Percentiles rank a stretch among this genome's conserved stretches.
Evolutionary conservation across 345 rosid genomes (phyloP).

Genomic region (Eucalyptus erythrocorys): DNA sequence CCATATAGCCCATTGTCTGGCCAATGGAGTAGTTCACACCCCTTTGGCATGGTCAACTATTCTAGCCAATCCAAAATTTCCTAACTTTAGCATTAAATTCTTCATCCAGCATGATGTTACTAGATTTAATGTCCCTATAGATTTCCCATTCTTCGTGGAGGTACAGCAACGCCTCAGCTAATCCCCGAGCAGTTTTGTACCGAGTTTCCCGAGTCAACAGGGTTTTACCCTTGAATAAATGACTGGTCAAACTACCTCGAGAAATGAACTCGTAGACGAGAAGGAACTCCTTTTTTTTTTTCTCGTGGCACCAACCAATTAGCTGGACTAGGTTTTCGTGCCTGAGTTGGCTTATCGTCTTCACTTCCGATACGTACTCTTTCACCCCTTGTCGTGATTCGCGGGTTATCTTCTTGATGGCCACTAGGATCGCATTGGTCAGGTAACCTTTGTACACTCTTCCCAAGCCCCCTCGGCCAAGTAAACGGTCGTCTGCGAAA

Average conservation of each 20-base stretch:
- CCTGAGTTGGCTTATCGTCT: not conserved
- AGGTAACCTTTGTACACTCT: too few species aligned
- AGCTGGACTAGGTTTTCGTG: not conserved
- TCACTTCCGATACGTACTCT: not conserved
- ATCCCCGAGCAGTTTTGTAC: conserved; percentile 3
- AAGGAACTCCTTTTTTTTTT: not conserved
- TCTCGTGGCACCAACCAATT: not conserved
- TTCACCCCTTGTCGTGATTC: too few species aligned
- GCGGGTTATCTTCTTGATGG: too few species aligned
- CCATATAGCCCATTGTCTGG: conserved; percentile 6
- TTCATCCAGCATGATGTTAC: conserved; percentile 9
- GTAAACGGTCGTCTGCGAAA: too few species aligned
- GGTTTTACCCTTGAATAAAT: not conserved
- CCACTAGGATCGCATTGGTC: too few species aligned
- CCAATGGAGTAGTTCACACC: not conserved
- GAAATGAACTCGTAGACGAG: conserved; percentile 10
- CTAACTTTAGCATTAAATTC: conserved; percentile 10
- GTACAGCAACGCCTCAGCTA: conserved; percentile 13
- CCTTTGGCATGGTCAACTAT: conserved; percentile 9
- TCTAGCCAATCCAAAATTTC: conserved; percentile 16
- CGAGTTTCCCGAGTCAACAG: conserved; percentile 7
- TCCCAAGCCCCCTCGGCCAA: too few species aligned
- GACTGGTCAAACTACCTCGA: not conserved
- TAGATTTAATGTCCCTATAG: conserved; percentile 13
- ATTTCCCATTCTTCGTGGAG: conserved; percentile 11